Evolutionary conservation across 2,329 filamentous ascomycete genomes (phyloP), one percentile per base, ranked within the genome.

Genomic region (Cladosporium sp.): DNA sequence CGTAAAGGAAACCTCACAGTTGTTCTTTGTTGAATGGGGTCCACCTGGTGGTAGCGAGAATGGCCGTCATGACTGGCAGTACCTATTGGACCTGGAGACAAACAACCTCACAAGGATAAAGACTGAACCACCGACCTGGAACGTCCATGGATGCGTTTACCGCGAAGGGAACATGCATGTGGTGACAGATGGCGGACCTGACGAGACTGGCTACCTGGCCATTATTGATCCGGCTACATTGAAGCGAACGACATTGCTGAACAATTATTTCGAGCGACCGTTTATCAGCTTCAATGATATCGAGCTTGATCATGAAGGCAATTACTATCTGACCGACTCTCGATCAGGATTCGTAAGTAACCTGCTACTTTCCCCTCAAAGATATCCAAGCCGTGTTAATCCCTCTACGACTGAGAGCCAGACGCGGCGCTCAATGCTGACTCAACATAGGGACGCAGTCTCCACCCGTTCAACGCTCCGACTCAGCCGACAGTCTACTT

Each of bases 241-340:
- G 4, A 46, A 52, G 13, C 49, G 56, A n/a, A 56, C 56, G 33
- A 49, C 58, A 0, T 66, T 85, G 6, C 53, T 85, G 11, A 81
- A 81, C 61, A 82, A 80, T 63, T 85, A 72, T 61, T 79, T 79
- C 35, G 81, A 82, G 7, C 74, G 80, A 73, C 65, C 80, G 43
- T 82, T 84, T 66, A 82, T 77, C 63, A 82, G 80, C 0, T 66
- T 82, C 3, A 84, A 84, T 56, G 81, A 84, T 55, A 70, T 79
- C 0, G 71, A 74, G 2, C 66, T 81, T 57, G 79, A 18, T 63
- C 78, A 9, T 59, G 80, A 75, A 51, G 56, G 55, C 4, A 57
- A 61, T 10, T 53, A 65, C 44, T 62, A 60, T 52, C 63, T 66
- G 54, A 66, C 64, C 2, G 64, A 66, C 42, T 63, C 63, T 1